A percentile compares a stretch with the other conserved stretches of the same genome.
Conservation (phyloP, 768 basidiomycete genomes). For the Tricholoma matsutake region DNA sequence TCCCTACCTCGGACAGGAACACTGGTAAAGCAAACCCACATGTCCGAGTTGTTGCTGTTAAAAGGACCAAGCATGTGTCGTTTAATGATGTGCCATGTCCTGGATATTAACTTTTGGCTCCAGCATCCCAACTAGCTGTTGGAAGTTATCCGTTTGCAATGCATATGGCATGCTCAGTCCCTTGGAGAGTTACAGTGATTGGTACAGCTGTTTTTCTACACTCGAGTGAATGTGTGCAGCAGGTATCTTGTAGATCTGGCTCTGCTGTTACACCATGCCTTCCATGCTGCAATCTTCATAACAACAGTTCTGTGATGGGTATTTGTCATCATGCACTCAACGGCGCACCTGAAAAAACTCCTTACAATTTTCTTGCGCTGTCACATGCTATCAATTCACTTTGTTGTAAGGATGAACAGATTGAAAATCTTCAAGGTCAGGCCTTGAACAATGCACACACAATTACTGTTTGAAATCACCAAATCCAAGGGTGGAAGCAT, state of each 20-base stretch:
- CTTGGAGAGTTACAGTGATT: neutral
- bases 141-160: constrained; percentile 3
- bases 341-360: constrained; percentile 13
- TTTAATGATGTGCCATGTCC: neutral
- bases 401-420: constrained; percentile 1
- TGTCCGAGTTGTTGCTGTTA: neutral
- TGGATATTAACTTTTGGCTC: neutral
- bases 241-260: neutral
- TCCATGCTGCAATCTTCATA: neutral
- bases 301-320: constrained; percentile 8
- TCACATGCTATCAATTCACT: constrained; percentile 6
- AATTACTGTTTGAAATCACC: too few relatives aligned
- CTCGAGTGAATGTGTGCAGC: neutral
- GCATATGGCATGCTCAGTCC: neutral
- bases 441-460: too few relatives aligned
- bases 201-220: neutral
- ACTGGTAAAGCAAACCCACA: neutral
- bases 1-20: neutral
- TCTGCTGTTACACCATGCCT: neutral
- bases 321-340: constrained; percentile 6
- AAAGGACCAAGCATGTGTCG: neutral
- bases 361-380: constrained; percentile 12
- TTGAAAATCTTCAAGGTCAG: neutral
- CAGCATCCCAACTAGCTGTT: neutral
- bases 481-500: too few relatives aligned